Evolutionary conservation across 2,329 filamentous ascomycete genomes (phyloP).

Genomic region (Polychaeton citri): DNA sequence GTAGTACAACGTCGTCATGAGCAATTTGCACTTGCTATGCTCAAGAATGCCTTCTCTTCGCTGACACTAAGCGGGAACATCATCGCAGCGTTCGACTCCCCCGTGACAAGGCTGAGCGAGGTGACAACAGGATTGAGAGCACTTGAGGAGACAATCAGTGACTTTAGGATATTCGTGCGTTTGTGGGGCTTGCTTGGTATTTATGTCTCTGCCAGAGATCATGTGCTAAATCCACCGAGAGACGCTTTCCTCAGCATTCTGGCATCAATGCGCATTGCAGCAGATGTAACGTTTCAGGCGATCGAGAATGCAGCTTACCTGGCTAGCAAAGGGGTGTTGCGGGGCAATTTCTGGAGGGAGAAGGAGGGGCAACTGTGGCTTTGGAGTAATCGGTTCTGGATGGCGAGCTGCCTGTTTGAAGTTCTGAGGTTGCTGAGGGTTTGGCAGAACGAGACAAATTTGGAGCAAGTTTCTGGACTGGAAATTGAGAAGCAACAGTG

Average conservation of each 20-base stretch:
- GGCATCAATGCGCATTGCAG: conserved; percentile 53
- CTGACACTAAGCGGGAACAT: conserved; percentile 30
- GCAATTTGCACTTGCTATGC: conserved; percentile 22
- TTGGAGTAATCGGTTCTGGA: conserved; percentile 72
- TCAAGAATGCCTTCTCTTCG: conserved; percentile 23
- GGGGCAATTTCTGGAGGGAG: conserved; percentile 16
- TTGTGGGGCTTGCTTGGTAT: conserved; percentile 67
- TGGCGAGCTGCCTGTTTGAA: conserved; percentile 63
- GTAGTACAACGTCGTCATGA: conserved; percentile 23
- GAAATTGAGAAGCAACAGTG: too few relatives aligned
- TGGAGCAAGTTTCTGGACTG: too few relatives aligned
- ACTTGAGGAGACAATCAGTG: conserved; percentile 53
- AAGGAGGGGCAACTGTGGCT: conserved; percentile 49
- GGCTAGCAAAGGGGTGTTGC: conserved; percentile 55
- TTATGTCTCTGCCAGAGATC: conserved; percentile 49
- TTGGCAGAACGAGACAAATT: conserved; percentile 22
- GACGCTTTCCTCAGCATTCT: conserved; percentile 39
- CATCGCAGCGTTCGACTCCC: conserved; percentile 23
- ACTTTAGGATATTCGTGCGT: conserved; percentile 59
- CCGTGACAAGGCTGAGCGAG: conserved; percentile 20
- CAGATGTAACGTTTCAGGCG: conserved; percentile 58
- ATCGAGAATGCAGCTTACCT: conserved; percentile 79
- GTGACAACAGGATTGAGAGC: conserved; percentile 22
- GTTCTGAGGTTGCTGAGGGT: conserved; percentile 45
- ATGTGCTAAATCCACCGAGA: conserved; percentile 21